Evolutionary conservation across 768 basidiomycete species (phyloP).

Genomic region (Russula foetens): DNA sequence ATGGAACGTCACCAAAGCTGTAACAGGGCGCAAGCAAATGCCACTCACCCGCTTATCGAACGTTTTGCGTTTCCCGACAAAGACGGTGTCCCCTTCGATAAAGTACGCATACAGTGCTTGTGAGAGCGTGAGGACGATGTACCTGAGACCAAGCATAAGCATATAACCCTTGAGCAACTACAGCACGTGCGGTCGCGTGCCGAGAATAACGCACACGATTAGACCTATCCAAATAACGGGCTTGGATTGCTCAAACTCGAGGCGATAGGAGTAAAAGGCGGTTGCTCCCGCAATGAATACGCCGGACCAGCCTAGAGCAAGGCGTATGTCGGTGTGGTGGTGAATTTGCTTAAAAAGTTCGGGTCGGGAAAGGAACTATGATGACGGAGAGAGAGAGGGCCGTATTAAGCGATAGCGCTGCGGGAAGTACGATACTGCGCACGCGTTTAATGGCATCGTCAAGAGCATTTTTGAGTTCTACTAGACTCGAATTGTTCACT

Average conservation of each 20-base stretch:
- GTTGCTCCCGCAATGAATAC: constrained; percentile 77
- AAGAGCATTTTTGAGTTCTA: constrained; percentile 45
- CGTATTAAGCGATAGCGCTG: neutral
- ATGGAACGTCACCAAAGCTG: constrained; percentile 1
- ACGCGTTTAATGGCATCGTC: constrained; percentile 92
- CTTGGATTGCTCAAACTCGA: constrained; percentile 88
- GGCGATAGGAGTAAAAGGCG: constrained; percentile 76
- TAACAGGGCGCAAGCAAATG: neutral
- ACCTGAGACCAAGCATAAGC: constrained; percentile 38
- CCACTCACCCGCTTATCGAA: constrained; percentile 72
- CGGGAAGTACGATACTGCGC: neutral
- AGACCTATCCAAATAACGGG: constrained; percentile 72
- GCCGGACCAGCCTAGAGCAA: constrained; percentile 80
- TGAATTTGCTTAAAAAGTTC: constrained; percentile 82
- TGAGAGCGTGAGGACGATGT: constrained; percentile 59
- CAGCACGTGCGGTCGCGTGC: constrained; percentile 5
- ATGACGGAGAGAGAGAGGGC: neutral
- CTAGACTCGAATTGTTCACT: constrained; percentile 43
- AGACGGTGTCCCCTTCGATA: constrained; percentile 76
- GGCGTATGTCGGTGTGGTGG: constrained; percentile 80
- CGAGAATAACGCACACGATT: constrained; percentile 47
- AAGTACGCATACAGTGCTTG: constrained; percentile 83
- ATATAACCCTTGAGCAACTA: neutral
- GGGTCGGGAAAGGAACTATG: constrained; percentile 70
- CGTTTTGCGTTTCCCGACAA: constrained; percentile 84